Base-by-base conservation (phyloP, 352 stramenopile genomes). In the Peronosclerospora sorghi region DNA sequence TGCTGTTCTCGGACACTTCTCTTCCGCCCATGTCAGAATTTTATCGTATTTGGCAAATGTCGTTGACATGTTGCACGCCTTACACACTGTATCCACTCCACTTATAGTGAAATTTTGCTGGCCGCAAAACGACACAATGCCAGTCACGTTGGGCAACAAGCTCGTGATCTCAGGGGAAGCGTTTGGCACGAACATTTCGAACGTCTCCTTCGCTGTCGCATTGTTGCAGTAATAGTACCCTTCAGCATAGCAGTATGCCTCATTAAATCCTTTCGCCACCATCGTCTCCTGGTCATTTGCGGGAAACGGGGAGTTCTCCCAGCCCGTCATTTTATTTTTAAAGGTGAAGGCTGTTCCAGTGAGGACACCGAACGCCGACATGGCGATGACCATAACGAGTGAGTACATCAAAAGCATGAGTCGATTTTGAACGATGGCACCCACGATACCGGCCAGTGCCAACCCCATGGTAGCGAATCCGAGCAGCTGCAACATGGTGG, bases 191-290 rank as follows among this genome's bases (percentile, higher is more conserved):
- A 92, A 92, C 5, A 75, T 67, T 26, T 63, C 41, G 39, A 83
- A 63, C 5, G 74, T 47, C 24, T 83, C 68, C 24, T 61, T 44
- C 1, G 73, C 62, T n/a, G 62, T 81, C 20, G 76, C 76, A 27
- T 79, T 75, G 56, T 88, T 93, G 56, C 80, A 93, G 36, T 79
- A 83, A 50, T 83, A 87, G 32, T 79, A 80, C 18, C 76, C 77
- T 34, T 90, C 75, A 0, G 75, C 74, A 47, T 85, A 93, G 61
- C 80, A 93, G 51, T 93, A 93, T 36, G 77, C 61, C 40, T 89
- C 55, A 38, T 88, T 88, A 32, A 93, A 89, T 10, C 71, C 79
- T 30, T 53, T 49, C 1, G 68, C 73, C 47, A 93, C 56, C n/a
- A 68, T 60, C 20, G 48, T 65, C 57, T 93, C 80, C 12, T 62